Base-by-base conservation (phyloP, 2,329 filamentous ascomycete species). In the Fonsecaea nubica region DNA sequence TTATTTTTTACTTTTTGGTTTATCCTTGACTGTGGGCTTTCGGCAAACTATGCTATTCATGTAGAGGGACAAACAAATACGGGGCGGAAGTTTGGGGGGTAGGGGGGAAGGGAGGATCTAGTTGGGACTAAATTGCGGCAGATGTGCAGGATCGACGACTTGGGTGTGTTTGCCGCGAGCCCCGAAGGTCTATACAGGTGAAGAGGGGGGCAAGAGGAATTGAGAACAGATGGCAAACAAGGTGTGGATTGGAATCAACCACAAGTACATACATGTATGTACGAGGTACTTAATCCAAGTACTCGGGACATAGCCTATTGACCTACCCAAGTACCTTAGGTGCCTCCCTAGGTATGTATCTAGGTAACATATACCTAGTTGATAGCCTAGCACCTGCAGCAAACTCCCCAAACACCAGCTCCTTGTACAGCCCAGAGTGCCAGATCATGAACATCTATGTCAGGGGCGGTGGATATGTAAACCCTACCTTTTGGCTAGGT, bases 61-160 rank as follows among this genome's bases (percentile, higher is more conserved):
- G 42, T 48, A 48, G 30, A 32, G 30, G 30, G 30, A 48, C n/a
- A 48, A 2, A 9, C 42, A 48, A 50, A 50, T 50, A 50, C 45
- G 45, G 45, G 45, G 18, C 4, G 9, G 21, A 25, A 10, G 9
- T 25, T 50, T 50, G 18, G n/a, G 42, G 45, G 30, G 30, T 32
- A 32, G 30, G 18, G 7, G 40, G 40, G 45, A 25, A 25, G 25
- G 25, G n/a, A n/a, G 45, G 25, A 30, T 50, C 25, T 50, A 50
- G 21, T 25, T 50, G 45, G 45, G 18, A 50, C 45, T 50, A 50
- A 25, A 50, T 25, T 25, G 45, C 45, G 45, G 45, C 18, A 50
- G 45, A 50, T 50, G 45, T 21, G 45, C 45, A 50, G 21, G 45
- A 50, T 50, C 45, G 45, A 50, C 45, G 45, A 50, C 45, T 50